Base-by-base conservation (phyloP, 2,329 filamentous ascomycete genomes). In the Fusarium kyushuense region DNA sequence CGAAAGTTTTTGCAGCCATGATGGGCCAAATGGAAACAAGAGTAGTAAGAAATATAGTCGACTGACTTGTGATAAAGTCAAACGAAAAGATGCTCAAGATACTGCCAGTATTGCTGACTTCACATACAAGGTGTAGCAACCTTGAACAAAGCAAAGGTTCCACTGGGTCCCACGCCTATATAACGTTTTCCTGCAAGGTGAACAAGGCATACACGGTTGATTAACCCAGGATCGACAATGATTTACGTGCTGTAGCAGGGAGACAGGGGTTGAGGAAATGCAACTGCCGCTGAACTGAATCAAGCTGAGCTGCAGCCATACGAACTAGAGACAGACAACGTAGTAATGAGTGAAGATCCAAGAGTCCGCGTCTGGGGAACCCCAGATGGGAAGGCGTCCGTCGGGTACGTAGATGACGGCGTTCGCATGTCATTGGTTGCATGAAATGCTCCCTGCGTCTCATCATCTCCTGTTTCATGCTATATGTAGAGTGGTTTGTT, bases 271-370 rank as follows among this genome's bases (percentile, higher is more conserved):
- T 13, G 8, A 23, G 27, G 27, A 16, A 35, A 27, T 43, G 7
- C 23, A 47, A 58, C 40, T 35, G 41, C 30, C 54, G 25, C 35
- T 35, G 41, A 21, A 59, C 33, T 36, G 30, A 65, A 35, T 65
- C n/a, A 45, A 54, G 43, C 25, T 33, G 32, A 54, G 36, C 43
- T 38, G 12, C 30, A 41, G 21, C 3, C 32, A 13, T 5, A 56
- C 3, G 17, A 27, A 17, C 51, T 27, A 38, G 48, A 17, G 35
- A 32, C 10, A 29, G 23, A 46, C 41, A 1, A 38, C 16, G 46
- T 45, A 7, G 57, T 23, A 33, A 41, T 35, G 33, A 58, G 33
- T 67, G 63, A 32, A 63, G 57, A 67, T 67, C 63, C 17, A 16
- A 19, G 13, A 58, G 56, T 41, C 49, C 12, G 46, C 47, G 19